A percentile compares a stretch with the other conserved stretches of the same genome.
These are phyloP conservation scores for Pleurostoma richardsiae DNA, from an alignment of 2,329 filamentous ascomycete genomes.

Conservation along the genomic window DNA sequence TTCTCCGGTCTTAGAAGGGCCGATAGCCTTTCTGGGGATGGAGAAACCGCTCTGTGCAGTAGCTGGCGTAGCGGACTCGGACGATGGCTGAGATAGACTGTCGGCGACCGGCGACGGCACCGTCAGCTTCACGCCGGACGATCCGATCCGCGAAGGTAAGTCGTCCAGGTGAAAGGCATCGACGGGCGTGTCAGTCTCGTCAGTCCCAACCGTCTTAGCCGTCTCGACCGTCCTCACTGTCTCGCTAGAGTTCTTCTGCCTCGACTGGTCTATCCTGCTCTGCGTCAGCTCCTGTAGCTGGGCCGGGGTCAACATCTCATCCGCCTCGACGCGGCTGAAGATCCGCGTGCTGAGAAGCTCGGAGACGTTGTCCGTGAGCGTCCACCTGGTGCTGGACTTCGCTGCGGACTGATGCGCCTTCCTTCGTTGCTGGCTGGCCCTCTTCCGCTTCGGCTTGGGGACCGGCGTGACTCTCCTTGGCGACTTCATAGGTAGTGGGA, in stretches of 20 bases:
- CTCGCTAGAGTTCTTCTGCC: slow-evolving; percentile 19
- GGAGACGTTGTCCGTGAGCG: slow-evolving; percentile 50
- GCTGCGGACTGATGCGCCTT: slow-evolving; percentile 15
- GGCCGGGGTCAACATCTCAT: slow-evolving; percentile 53
- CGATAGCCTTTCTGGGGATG: background rate
- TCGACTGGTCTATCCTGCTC: slow-evolving; percentile 26
- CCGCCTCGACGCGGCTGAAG: slow-evolving; percentile 50
- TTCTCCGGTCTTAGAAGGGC: background rate
- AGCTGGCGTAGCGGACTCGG: slow-evolving; percentile 9
- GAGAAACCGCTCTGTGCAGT: background rate
- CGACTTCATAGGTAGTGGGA: background rate
- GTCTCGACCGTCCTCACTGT: slow-evolving; percentile 13
- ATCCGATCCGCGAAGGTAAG: slow-evolving; percentile 35
- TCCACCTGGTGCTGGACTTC: slow-evolving; percentile 40
- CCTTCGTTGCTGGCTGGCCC: slow-evolving; percentile 17
- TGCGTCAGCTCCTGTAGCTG: slow-evolving; percentile 41
- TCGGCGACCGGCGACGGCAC: slow-evolving; percentile 20
- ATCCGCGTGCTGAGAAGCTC: slow-evolving; percentile 50
- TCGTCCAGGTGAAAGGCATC: slow-evolving; percentile 47
- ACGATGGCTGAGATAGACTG: slow-evolving; percentile 13
- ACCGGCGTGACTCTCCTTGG: background rate
- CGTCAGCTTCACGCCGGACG: slow-evolving; percentile 25
- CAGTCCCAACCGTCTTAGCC: slow-evolving; percentile 11
- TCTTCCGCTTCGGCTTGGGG: slow-evolving; percentile 2
- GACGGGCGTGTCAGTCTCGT: slow-evolving; percentile 32